These are phyloP conservation scores for Aspergillus bertholletiae DNA, from an alignment of 495 filamentous ascomycete genomes.

Conservation along the genomic window DNA sequence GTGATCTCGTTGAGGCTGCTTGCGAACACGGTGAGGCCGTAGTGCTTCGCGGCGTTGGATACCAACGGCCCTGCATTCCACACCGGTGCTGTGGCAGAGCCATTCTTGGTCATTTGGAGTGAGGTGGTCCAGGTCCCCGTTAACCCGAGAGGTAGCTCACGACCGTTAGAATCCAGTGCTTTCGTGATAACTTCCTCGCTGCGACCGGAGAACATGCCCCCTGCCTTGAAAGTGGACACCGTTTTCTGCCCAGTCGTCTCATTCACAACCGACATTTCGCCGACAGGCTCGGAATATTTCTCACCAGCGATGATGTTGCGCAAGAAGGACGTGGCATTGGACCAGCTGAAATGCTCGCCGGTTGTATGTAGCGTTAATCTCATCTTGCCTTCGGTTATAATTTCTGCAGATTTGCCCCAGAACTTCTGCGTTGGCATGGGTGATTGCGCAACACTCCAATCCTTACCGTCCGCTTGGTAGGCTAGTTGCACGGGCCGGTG, in stretches of 20 bases:
- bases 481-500: slow-evolving; percentile 91
- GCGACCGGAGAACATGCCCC: slow-evolving; percentile 94
- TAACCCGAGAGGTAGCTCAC: slow-evolving; percentile 57
- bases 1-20: slow-evolving; percentile 88
- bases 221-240: slow-evolving; percentile 79
- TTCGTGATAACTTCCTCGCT: slow-evolving; percentile 84
- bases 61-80: slow-evolving; percentile 79
- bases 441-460: slow-evolving; percentile 82
- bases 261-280: slow-evolving; percentile 75
- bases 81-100: slow-evolving; percentile 53
- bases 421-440: slow-evolving; percentile 92
- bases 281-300: slow-evolving; percentile 96
- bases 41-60: slow-evolving; percentile 67
- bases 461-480: slow-evolving; percentile 80
- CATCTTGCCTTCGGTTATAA: slow-evolving; percentile 85
- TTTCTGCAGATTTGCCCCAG: slow-evolving; percentile 94
- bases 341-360: slow-evolving; percentile 81
- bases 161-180: slow-evolving; percentile 61
- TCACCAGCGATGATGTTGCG: slow-evolving; percentile 97
- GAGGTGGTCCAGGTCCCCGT: slow-evolving; percentile 80
- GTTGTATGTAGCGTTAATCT: slow-evolving; percentile 66
- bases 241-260: slow-evolving; percentile 79
- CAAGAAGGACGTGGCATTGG: slow-evolving; percentile 79
- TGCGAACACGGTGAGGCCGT: slow-evolving; percentile 85
- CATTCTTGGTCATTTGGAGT: slow-evolving; percentile 58